Evolutionary conservation across 768 basidiomycete genomes (phyloP), one percentile per base, ranked within the genome.

Genomic region (Tubosaeta brunneosetosa): DNA sequence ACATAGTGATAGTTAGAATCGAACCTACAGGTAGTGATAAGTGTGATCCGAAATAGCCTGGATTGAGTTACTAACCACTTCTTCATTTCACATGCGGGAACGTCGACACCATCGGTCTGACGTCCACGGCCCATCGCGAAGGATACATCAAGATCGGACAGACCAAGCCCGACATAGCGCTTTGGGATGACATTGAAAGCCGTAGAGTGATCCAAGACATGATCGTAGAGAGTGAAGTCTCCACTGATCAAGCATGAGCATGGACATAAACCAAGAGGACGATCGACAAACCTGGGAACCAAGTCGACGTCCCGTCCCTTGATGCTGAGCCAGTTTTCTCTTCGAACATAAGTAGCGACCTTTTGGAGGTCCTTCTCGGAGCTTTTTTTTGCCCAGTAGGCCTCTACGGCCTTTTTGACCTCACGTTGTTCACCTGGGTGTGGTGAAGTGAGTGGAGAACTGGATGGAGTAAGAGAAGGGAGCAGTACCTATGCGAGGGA

Each of bases 71-170:
- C 85, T 63, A 67, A 91, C 95, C 97, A 99, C 75, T 98, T 98
- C 83, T 97, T 97, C 97, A 98, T 98, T 79, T 97, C 94, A 58
- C 83, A 92, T 44, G 94, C 93, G 46, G 91, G 92, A 59, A 98
- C 93, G 75, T 99, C 97, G 63, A 98, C 94, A 55, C 85, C 87
- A 58, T 84, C 90, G 38, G 88, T 80, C 74, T 99, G 97, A 61
- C 95, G 91, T 52, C 97, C 97, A 74, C 97, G 95, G 49, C 95
- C 97, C 90, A 98, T 94, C 63, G 97, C 97, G 64, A 99, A 98
- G 76, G 91, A 97, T 68, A 94, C 85, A 74, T 99, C 95, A 59
- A 98, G 85, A 57, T 84, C 79, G 27, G 91, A 91, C 49, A 99
- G 76, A 52, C 85, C 84, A 59, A 91, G 87, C 48, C 88, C 86